Conservation (phyloP, 2,329 filamentous ascomycete species). For the Dactylellina leptospora region DNA sequence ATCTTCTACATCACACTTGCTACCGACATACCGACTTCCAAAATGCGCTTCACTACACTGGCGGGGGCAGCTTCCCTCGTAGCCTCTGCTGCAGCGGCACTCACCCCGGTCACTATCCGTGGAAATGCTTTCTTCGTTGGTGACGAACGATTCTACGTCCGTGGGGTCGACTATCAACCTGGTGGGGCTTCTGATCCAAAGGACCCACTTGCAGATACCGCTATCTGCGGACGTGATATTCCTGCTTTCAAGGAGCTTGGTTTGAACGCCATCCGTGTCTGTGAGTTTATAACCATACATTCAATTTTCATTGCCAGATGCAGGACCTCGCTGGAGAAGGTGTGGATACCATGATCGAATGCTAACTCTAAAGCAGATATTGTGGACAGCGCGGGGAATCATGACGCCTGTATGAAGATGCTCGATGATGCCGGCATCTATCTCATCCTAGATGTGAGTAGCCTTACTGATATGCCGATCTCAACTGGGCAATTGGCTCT, state of each 20-base stretch:
- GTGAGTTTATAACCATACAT: too few relatives aligned
- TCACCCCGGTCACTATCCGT: conserved; percentile 47
- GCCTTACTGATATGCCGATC: conserved; percentile 56
- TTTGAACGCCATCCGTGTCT: conserved; percentile 90
- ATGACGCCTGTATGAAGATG: conserved; percentile 84
- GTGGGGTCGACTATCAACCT: conserved; percentile 73
- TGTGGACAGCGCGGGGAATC: conserved; percentile 82
- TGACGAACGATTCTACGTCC: conserved; percentile 69
- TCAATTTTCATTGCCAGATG: too few relatives aligned
- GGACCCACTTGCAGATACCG: conserved; percentile 79
- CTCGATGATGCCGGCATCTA: conserved; percentile 88
- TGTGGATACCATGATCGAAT: conserved; percentile 2
- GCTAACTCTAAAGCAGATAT: conserved; percentile 66
- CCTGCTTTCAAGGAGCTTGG: conserved; percentile 82
- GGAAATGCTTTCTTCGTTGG: conserved; percentile 70
- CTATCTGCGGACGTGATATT: conserved; percentile 80
- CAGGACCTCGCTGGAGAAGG: too few relatives aligned
- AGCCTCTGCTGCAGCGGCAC: conserved; percentile 53
- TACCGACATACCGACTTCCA: conserved; percentile 10
- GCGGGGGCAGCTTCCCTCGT: conserved; percentile 59
- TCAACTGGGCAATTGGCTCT: too few relatives aligned
- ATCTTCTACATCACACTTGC: background rate
- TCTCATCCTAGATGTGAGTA: conserved; percentile 90
- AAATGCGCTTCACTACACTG: conserved; percentile 67
- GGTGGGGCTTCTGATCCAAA: conserved; percentile 69